These are phyloP conservation scores for Emericellopsis cladophorae DNA, from an alignment of 2,329 filamentous ascomycete genomes.

Conservation along the genomic window DNA sequence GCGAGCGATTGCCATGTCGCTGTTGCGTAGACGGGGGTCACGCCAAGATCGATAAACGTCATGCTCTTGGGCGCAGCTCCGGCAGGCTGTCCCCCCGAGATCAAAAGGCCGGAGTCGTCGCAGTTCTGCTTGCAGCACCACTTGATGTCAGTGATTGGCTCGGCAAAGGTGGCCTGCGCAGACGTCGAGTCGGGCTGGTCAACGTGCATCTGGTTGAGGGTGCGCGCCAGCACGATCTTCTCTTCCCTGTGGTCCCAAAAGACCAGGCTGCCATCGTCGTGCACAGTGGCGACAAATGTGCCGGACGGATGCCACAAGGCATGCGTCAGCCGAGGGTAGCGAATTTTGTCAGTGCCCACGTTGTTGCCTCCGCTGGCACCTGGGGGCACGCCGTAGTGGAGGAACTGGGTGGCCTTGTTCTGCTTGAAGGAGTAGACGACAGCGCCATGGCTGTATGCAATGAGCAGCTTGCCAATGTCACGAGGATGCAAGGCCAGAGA, in stretches of 20 bases:
- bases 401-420: conserved; percentile 63
- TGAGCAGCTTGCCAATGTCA: conserved; percentile 81
- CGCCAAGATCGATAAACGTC: conserved; percentile 79
- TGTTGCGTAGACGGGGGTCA: conserved; percentile 82
- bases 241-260: conserved; percentile 93
- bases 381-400: conserved; percentile 68
- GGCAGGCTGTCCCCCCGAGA: conserved; percentile 67
- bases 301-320: conserved; percentile 92
- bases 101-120: conserved; percentile 79
- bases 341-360: conserved; percentile 42
- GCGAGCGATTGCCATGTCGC: conserved; percentile 77
- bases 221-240: conserved; percentile 70
- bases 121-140: conserved; percentile 95
- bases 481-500: conserved; percentile 77
- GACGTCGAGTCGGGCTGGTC: conserved; percentile 44
- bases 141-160: conserved; percentile 40
- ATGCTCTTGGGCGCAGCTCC: conserved; percentile 61
- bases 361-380: conserved; percentile 78
- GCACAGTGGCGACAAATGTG: conserved; percentile 73
- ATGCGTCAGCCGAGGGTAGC: conserved; percentile 66
- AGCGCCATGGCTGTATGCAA: conserved; percentile 82
- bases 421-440: conserved; percentile 93
- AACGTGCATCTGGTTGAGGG: conserved; percentile 60
- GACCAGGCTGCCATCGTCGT: conserved; percentile 84
- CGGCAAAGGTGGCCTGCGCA: conserved; percentile 16